phyloP scores from a whole-genome alignment of 768 basidiomycete species.

The Paxillus involutus region DNA sequence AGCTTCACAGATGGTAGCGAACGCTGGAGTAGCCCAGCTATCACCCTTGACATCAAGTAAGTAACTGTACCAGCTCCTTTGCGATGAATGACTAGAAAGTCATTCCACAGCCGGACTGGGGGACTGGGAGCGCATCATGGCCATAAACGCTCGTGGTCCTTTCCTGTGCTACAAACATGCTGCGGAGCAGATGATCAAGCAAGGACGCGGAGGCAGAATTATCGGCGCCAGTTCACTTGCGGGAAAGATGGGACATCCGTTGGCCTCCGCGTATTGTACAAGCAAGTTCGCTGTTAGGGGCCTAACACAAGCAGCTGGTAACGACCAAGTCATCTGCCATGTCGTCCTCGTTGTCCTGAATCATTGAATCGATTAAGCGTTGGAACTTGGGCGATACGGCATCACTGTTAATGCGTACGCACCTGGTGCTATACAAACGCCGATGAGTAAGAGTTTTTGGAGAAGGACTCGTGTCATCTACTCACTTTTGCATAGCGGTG shows the following conservation, averaged over 20 bases:
- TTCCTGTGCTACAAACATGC: slow-evolving; percentile 68
- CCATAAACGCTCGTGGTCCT: slow-evolving; percentile 55
- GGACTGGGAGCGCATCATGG: slow-evolving; percentile 41
- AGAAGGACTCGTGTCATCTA: neutral
- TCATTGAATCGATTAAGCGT: neutral
- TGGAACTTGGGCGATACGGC: slow-evolving; percentile 33
- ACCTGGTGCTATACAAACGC: slow-evolving; percentile 33
- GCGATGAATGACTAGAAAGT: neutral
- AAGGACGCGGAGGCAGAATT: slow-evolving; percentile 53
- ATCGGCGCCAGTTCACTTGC: slow-evolving; percentile 38
- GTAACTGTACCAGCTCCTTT: neutral
- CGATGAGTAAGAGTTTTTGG: slow-evolving; percentile 25
- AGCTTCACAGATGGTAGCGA: slow-evolving; percentile 17
- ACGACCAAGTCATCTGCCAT: neutral
- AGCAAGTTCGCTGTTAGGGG: slow-evolving; percentile 44
- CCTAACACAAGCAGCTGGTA: slow-evolving; percentile 41
- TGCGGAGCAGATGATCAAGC: slow-evolving; percentile 57
- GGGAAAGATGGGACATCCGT: slow-evolving; percentile 6
- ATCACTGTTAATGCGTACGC: slow-evolving; percentile 44
- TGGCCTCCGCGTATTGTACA: slow-evolving; percentile 28
- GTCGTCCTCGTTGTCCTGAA: neutral
- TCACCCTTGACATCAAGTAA: neutral
- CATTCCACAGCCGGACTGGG: slow-evolving; percentile 29
- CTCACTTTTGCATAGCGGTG: neutral
- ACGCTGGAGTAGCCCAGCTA: slow-evolving; percentile 1